phyloP scores from a whole-genome alignment of 2,329 filamentous ascomycete genomes.

The Penicillium sp. region DNA sequence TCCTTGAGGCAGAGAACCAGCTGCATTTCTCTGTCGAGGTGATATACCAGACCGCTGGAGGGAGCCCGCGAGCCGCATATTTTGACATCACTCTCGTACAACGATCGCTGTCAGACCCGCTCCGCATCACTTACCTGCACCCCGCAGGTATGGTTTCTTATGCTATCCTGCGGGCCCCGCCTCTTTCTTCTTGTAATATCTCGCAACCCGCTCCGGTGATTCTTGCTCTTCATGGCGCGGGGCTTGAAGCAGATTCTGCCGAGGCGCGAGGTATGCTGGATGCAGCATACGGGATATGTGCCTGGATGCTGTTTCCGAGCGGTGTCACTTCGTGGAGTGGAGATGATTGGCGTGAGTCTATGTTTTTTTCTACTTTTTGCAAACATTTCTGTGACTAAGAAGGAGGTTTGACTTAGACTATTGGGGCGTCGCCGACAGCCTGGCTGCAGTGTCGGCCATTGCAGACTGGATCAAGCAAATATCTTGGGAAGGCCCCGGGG shows the following conservation, averaged over 20 bases:
- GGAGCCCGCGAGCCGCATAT: constrained; percentile 5
- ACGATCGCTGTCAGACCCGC: constrained; percentile 42
- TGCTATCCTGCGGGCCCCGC: constrained; percentile 58
- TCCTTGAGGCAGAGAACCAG: background rate
- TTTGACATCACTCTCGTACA: constrained; percentile 23
- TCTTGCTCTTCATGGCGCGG: constrained; percentile 58
- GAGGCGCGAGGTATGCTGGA: constrained; percentile 52
- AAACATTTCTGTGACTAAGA: background rate
- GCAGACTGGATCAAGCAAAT: constrained; percentile 52
- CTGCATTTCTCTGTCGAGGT: constrained; percentile 21
- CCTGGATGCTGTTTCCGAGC: constrained; percentile 59
- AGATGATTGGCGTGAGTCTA: constrained; percentile 58
- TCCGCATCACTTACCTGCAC: constrained; percentile 58
- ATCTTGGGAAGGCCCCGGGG: constrained; percentile 51
- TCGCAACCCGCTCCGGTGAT: constrained; percentile 49
- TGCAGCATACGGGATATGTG: constrained; percentile 53
- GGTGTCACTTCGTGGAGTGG: constrained; percentile 61
- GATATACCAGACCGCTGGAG: constrained; percentile 12
- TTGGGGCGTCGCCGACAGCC: constrained; percentile 59
- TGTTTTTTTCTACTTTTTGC: background rate
- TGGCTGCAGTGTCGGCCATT: constrained; percentile 54
- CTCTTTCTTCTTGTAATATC: constrained; percentile 24
- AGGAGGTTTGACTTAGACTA: constrained; percentile 36
- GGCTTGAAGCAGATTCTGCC: constrained; percentile 55
- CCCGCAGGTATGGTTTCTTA: constrained; percentile 58